phyloP scores from a whole-genome alignment of 2,329 filamentous ascomycete genomes.

The Dactylellina drechsleri region DNA sequence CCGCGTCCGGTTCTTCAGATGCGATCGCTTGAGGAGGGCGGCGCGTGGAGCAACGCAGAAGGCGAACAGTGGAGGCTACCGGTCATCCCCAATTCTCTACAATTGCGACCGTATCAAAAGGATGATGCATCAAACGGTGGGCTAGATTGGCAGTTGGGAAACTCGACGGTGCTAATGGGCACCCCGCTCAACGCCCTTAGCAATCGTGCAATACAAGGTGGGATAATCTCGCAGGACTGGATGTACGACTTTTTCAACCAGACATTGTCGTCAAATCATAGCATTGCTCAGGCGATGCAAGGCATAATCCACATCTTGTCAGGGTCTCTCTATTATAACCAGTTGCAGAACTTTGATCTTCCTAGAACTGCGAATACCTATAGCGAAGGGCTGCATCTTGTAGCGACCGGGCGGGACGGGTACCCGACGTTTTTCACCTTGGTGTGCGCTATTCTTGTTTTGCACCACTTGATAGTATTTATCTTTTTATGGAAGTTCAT shows the following conservation, averaged over 20 bases:
- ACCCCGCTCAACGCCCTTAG: neutral
- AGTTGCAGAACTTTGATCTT: neutral
- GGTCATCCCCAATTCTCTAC: neutral
- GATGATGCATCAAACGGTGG: neutral
- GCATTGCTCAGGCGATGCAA: neutral
- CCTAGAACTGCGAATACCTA: neutral
- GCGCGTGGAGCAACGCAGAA: too few species aligned
- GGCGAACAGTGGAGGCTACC: too few species aligned
- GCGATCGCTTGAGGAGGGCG: too few species aligned
- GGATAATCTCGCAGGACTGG: too few species aligned
- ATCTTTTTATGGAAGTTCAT: slow-evolving; percentile 12
- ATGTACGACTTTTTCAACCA: too few species aligned
- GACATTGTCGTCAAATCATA: too few species aligned
- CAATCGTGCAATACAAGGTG: neutral
- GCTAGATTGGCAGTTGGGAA: neutral
- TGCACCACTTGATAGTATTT: slow-evolving; percentile 15
- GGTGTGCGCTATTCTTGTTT: neutral
- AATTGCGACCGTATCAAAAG: neutral
- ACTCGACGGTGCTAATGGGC: neutral
- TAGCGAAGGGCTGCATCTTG: neutral
- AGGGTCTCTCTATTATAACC: neutral
- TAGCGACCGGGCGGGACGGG: neutral
- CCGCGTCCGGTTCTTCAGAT: too few species aligned
- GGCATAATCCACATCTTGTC: neutral
- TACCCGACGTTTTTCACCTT: slow-evolving; percentile 9